Conservation (phyloP, 352 stramenopile genomes). For the Pythium scleroteichum region DNA sequence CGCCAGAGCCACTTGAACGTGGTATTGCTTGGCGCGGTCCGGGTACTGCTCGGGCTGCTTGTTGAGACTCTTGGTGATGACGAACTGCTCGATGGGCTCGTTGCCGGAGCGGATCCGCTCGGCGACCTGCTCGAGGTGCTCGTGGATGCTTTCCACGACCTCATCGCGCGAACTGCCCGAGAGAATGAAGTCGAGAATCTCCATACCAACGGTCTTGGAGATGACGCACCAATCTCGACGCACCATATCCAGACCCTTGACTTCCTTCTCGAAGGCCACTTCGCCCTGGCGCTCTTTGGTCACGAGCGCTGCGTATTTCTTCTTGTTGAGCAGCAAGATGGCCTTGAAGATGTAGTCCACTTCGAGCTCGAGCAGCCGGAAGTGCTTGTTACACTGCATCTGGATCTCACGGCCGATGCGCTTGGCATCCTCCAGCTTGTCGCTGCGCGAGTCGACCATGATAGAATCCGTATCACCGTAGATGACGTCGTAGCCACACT, state of each 20-base stretch:
- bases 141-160: slow-evolving; percentile 96
- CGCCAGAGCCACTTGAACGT: slow-evolving; percentile 97
- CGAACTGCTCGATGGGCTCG: slow-evolving; percentile 95
- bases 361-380: slow-evolving; percentile 99
- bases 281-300: slow-evolving; percentile 85
- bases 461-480: slow-evolving; percentile 99
- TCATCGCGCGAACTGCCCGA: slow-evolving; percentile 94
- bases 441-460: slow-evolving; percentile 97
- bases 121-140: slow-evolving; percentile 92
- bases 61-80: slow-evolving; percentile 99
- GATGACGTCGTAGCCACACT: slow-evolving; percentile 98
- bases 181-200: slow-evolving; percentile 97
- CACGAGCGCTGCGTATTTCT: slow-evolving; percentile 99
- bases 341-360: slow-evolving; percentile 99
- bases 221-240: slow-evolving; percentile 98
- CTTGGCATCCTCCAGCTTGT: slow-evolving; percentile 92
- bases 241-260: slow-evolving; percentile 98
- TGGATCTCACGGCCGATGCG: slow-evolving; percentile 96
- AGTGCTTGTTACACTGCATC: slow-evolving; percentile 99
- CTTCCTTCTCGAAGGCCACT: slow-evolving; percentile 93
- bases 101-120: slow-evolving; percentile 93
- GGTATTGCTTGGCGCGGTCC: slow-evolving; percentile 95
- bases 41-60: slow-evolving; percentile 98
- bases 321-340: slow-evolving; percentile 99
- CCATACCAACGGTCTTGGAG: slow-evolving; percentile 96